Evolutionary conservation across 805 yeast genomes (phyloP), one percentile per base, ranked within the genome.

Genomic region (Candida manassasensis): DNA sequence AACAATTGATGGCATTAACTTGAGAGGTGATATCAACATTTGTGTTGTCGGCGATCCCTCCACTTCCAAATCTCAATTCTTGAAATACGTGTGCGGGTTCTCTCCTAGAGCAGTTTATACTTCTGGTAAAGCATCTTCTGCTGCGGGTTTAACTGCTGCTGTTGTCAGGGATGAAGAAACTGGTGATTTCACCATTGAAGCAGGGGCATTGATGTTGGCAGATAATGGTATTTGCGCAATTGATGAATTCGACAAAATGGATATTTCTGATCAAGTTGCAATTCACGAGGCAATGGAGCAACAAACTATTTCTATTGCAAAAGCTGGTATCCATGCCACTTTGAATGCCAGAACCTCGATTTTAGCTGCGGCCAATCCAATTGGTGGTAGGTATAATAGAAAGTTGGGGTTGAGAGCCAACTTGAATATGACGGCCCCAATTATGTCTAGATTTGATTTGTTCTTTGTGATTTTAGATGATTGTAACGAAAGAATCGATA

Each of bases 241-340:
- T 56, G 98, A 93, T 68, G 98, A 93, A 69, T 93, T 90, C 55
- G 98, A 93, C 64, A 93, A 93, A 62, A 93, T 93, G 98, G 76
- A 83, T 36, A 97, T 93, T 48, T 66, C 94, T 2, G 90, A 97
- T 0, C 71, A 97, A 52, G 87, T 96, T 6, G 97, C 93, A 8
- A 67, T 93, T 36, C 98, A 93, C 57, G 98, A 93, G 70, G 98
- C 93, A 8, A 93, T 93, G 98, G 98, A 93, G 66, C 98, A 93
- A 58, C 98, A 93, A 60, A 93, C 98, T 1, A 93, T 93, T 29
- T 88, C 97, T 7, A 87, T 93, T 52, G 98, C 98, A 21, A 93
- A 93, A 53, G 98, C 98, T 1, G 98, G 98, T 41, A 93, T 93
- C 53, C 93, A 93, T 51, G 93, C 98, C 4, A 93, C 97, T 0